Base-by-base conservation (phyloP, 345 rosid species). In the Eucalyptus pauciflora region DNA sequence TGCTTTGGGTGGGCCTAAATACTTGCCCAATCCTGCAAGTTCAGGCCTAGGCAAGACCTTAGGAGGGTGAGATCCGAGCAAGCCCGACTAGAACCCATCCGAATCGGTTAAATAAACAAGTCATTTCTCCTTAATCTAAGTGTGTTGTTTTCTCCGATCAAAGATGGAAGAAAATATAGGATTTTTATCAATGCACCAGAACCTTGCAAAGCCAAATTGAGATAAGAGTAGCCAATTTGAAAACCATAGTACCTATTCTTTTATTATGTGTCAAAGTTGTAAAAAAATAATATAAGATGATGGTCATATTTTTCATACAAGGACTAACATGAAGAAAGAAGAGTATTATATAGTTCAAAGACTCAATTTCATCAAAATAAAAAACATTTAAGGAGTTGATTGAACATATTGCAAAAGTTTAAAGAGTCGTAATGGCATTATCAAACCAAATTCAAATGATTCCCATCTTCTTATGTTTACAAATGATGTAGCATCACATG, bases 51-150 rank as follows among this genome's bases (percentile, higher is more conserved):
- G 58, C 25, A 52, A 20, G 67, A 62, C 7, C 69, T 62, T 29
- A 62, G 31, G 33, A 62, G 16, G 16, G n/a, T 62, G 16, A 13
- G 33, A 33, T 62, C 16, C 17, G 0, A 62, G 1, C 31, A 62
- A 29, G 69, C 33, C 33, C 33, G 0, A 27, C 31, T 0, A 52
- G 4, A 62, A 62, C 1, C 69, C 31, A 13, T 62, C 1, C 0
- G 0, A 29, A 27, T 27, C 0, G 0, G 8, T 1, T 2, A 27
- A 62, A 27, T 62, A 31, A 62, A 29, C 31, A 27, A 62, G 33
- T 62, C 69, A 62, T 62, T 27, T 62, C 69, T 29, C 33, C 31
- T 10, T 13, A 27, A 62, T 27, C 8, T 62, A 62, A 62, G 31
- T 62, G 0, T 0, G 33, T 27, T 13, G 25, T 52, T 52, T 62